Evolutionary conservation across 1,284 basidiomycete genomes (phyloP), one percentile per base, ranked within the genome.

Genomic region (Mrakiaceae sp.): DNA sequence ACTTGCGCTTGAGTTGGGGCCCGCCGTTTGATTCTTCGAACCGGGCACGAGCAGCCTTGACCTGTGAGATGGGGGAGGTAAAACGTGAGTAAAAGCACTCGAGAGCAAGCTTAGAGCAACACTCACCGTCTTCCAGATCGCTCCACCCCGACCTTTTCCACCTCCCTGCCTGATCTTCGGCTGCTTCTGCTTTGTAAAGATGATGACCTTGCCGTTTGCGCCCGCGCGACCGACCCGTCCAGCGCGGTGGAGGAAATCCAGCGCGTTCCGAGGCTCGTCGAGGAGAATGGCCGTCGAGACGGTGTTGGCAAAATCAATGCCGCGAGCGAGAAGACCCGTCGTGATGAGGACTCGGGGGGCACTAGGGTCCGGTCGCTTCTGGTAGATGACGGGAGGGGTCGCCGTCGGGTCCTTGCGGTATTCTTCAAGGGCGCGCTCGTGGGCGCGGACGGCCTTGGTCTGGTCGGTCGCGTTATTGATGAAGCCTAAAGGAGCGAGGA

Each of bases 221-320:
- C 86, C 90, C 0, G 87, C 83, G 57, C 91, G 71, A 1, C 78
- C 79, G 0, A 77, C 75, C 27, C 79, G 79, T 6, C 91, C 91
- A 0, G 91, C 91, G 4, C 91, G 84, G 76, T 94, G 91, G 67
- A 94, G 75, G 72, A 94, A 92, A 75, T 94, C 90, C 55, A 92
- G 82, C 79, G 88, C 87, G 73, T 90, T 92, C 68, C 87, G 78
- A 40, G 90, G 88, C 71, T 88, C 84, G 69, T 93, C 90, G 42
- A 88, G 80, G 69, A 93, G 85, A 74, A 93, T 87, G 4, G 92
- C 87, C 68, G 90, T 84, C 67, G 81, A 80, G 69, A 93, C 84
- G 4, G 78, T 77, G 0, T 89, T 84, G 12, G 84, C 79, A 71
- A 95, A 95, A 74, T 95, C 92, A 9, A 95, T 81, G 3, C 91